Percentiles rank a stretch among this genome's conserved stretches.
Evolutionary conservation across 139 green algal genomes (phyloP).

Genomic region (Diplosphaera chodatii): DNA sequence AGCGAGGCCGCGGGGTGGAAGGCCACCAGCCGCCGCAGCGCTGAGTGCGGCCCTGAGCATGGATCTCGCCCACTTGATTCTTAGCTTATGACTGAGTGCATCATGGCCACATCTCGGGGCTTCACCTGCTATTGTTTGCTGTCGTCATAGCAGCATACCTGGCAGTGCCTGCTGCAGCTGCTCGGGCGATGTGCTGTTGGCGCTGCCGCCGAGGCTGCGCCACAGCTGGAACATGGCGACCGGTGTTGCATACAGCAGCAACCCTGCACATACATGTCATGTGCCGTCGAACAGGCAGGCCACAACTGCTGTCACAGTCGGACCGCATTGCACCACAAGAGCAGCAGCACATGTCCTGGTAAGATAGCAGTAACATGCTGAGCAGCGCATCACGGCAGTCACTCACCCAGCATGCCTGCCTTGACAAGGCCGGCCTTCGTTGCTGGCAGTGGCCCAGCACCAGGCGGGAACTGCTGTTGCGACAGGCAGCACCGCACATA

Average conservation of each 20-base stretch:
- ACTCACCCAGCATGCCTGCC: not conserved
- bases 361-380: no score
- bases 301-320: no score
- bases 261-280: no score
- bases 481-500: conserved; percentile 53
- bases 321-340: no score
- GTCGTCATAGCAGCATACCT: no score
- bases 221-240: conserved; percentile 18
- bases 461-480: conserved; percentile 36
- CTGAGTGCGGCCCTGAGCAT: conserved; percentile 29
- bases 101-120: no score
- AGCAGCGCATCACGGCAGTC: no score
- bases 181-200: not conserved
- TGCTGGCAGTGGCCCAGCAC: not conserved
- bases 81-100: no score
- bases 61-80: no score
- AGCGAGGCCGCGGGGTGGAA: conserved; percentile 30
- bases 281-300: no score
- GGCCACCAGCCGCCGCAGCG: conserved; percentile 26
- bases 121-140: no score
- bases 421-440: not conserved
- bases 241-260: conserved; percentile 24
- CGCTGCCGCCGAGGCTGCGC: not conserved
- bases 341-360: no score
- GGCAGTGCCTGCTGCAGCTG: not conserved